Percentiles rank a stretch among this genome's conserved stretches.
phyloP scores from a whole-genome alignment of 177 flowering plant genomes.

The Tripterygium wilfordii region DNA sequence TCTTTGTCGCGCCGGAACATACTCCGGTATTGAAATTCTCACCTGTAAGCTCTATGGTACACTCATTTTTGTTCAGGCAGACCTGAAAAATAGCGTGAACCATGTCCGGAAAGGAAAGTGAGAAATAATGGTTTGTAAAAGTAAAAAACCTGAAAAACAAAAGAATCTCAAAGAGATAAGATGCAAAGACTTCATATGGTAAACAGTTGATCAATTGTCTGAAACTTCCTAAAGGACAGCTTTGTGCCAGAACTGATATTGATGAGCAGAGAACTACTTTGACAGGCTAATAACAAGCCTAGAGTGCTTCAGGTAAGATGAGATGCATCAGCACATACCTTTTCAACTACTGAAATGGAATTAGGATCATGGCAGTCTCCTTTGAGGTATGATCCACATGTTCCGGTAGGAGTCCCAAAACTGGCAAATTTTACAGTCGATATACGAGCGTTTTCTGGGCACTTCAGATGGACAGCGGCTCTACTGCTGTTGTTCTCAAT shows the following conservation, averaged over 20 bases:
- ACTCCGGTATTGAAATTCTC: constrained; percentile 35
- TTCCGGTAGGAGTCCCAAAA: constrained; percentile 79
- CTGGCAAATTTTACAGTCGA: constrained; percentile 77
- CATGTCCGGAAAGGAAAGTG: too few relatives aligned
- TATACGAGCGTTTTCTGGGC: constrained; percentile 49
- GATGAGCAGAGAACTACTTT: too few relatives aligned
- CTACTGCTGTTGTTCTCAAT: constrained; percentile 9
- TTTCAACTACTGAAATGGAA: constrained; percentile 47
- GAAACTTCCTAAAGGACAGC: too few relatives aligned
- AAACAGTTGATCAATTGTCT: too few relatives aligned
- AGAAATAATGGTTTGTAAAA: too few relatives aligned
- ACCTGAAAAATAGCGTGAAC: constrained; percentile 64
- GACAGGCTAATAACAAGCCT: too few relatives aligned
- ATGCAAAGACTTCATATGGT: too few relatives aligned
- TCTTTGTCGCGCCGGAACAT: constrained; percentile 44
- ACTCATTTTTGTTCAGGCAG: constrained; percentile 49
- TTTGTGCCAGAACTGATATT: too few relatives aligned
- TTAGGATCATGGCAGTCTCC: constrained; percentile 76
- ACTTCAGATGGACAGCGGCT: constrained; percentile 43
- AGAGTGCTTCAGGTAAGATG: too few relatives aligned
- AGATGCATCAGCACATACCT: too few relatives aligned
- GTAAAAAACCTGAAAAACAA: background rate
- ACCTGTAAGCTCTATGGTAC: constrained; percentile 39
- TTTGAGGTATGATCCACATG: constrained; percentile 59
- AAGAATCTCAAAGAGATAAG: too few relatives aligned